Conservation (phyloP, 1,139 yeast species). For the Kodamaea sp. region DNA sequence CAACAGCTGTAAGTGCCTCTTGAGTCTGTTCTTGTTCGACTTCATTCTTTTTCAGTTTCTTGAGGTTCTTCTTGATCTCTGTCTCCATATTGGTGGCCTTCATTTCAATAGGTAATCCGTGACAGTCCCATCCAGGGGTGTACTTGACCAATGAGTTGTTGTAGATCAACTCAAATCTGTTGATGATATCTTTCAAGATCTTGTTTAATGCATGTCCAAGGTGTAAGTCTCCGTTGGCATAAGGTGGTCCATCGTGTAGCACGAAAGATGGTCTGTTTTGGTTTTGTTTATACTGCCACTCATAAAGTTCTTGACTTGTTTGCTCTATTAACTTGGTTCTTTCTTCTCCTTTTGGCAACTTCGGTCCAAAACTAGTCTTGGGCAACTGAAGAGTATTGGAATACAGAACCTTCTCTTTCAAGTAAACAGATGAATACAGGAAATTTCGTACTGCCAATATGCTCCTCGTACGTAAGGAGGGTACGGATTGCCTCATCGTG, state of each 20-base stretch:
- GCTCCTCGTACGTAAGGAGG: too few species aligned
- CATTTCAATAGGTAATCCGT: slow-evolving; percentile 93
- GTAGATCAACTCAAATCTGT: slow-evolving; percentile 63
- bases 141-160: slow-evolving; percentile 65
- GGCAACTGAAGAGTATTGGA: slow-evolving; percentile 44
- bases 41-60: slow-evolving; percentile 13
- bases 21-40: slow-evolving; percentile 22
- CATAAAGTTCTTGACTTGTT: slow-evolving; percentile 33
- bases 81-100: slow-evolving; percentile 60
- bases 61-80: slow-evolving; percentile 28
- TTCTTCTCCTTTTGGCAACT: slow-evolving; percentile 35
- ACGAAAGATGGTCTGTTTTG: slow-evolving; percentile 45
- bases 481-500: too few species aligned
- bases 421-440: neutral
- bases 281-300: slow-evolving; percentile 29
- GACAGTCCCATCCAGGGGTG: slow-evolving; percentile 98
- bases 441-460: neutral
- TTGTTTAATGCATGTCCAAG: slow-evolving; percentile 94
- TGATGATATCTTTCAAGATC: slow-evolving; percentile 80
- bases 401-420: slow-evolving; percentile 15
- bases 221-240: slow-evolving; percentile 93
- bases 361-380: slow-evolving; percentile 42
- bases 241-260: slow-evolving; percentile 97
- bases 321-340: slow-evolving; percentile 26
- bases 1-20: slow-evolving; percentile 29